Evolutionary conservation across 306 rosid genomes (phyloP), one percentile per base, ranked within the genome.

Genomic region (Adenanthera pavonina): DNA sequence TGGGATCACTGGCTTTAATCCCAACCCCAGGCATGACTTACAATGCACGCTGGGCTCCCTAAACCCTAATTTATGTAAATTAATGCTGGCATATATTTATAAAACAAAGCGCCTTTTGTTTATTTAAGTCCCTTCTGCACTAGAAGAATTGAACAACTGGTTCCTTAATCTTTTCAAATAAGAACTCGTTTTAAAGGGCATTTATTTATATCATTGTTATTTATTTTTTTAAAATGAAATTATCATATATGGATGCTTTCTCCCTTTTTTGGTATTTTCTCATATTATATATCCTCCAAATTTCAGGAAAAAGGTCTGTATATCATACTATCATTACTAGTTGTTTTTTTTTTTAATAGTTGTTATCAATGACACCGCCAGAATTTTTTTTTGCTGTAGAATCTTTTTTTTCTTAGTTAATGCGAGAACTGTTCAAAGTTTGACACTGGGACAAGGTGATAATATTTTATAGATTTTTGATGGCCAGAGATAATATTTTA

Each of bases 21-120:
- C 52, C 16, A 15, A 2, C 25, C 20, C 7, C 20, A 16, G 3
- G 59, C 17, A 54, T n/a, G n/a, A 3, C 8, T 20, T 14, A 57
- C 3, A 35, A 20, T 57, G 64, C 25, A 8, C 15, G 60, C 35
- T 34, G 38, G 35, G 38, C 10, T 33, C 49, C 38, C 61, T 51
- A 52, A 80, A 80, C 79, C 84, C 57, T 80, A 64, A 74, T 62
- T 73, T 62, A 14, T 8, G 0, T 4, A 48, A 0, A 5, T 16
- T 12, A 12, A 59, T 19, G 40, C 12, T 30, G 35, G 16, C 66
- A 30, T n/a, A 52, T 16, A 52, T 48, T 48, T 12, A 48, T 25
- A 9, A 59, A 25, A 3, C 65, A 16, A 36, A 9, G 1, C 4
- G n/a, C 12, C 73, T 16, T 60, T 46, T 35, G 61, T 34, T 57